phyloP scores from a whole-genome alignment of 1,284 basidiomycete genomes.

The Chalciporus sp. region DNA sequence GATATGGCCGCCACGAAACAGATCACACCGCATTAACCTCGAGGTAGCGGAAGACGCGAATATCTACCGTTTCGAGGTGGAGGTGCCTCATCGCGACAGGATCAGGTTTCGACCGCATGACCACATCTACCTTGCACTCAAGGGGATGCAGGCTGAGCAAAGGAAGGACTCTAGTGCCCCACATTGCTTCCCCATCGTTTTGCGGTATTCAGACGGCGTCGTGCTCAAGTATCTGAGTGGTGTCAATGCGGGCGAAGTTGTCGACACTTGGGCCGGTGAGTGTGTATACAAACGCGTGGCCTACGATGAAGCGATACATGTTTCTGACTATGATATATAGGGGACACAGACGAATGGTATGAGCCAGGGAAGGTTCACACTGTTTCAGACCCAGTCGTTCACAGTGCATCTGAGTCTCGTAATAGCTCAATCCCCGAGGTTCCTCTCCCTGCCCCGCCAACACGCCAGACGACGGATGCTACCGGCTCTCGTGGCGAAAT shows the following conservation, averaged over 20 bases:
- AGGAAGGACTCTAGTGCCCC: constrained; percentile 30
- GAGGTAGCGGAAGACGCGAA: constrained; percentile 23
- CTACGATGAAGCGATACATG: neutral
- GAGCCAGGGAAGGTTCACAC: constrained; percentile 16
- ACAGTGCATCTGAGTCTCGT: constrained; percentile 6
- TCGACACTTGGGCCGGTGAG: constrained; percentile 47
- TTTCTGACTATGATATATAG: constrained; percentile 7
- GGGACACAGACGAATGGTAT: constrained; percentile 32
- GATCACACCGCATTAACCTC: constrained; percentile 28
- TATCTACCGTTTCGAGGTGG: constrained; percentile 40
- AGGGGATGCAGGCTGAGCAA: constrained; percentile 36
- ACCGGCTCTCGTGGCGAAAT: neutral
- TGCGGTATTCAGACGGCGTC: constrained; percentile 43
- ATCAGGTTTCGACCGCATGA: constrained; percentile 41
- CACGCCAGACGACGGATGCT: neutral
- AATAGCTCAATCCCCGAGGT: neutral
- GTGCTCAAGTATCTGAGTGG: constrained; percentile 38
- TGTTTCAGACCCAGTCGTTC: constrained; percentile 13
- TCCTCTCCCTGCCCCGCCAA: neutral
- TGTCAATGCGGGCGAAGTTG: constrained; percentile 23
- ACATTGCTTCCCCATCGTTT: constrained; percentile 38
- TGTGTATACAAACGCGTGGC: neutral
- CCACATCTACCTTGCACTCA: constrained; percentile 45
- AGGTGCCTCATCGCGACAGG: constrained; percentile 34
- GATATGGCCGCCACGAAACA: constrained; percentile 41